Conservation (phyloP, 345 rosid species). For the Mallotus nudiflorus region DNA sequence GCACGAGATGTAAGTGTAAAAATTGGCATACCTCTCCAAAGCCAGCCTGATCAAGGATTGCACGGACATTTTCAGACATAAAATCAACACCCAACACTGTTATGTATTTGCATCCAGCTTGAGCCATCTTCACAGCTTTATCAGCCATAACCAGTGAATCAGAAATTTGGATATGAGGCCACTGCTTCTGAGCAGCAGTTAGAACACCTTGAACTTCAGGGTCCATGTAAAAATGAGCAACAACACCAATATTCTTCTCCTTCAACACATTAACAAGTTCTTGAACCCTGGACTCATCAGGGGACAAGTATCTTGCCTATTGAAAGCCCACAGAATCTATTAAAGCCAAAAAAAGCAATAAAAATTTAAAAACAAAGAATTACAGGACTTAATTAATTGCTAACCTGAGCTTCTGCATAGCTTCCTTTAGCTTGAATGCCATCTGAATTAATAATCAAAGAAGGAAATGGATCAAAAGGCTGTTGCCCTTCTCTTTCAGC, state of each 20-base stretch:
- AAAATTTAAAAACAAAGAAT: not conserved
- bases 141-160: constrained; percentile 99
- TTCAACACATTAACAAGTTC: constrained; percentile 69
- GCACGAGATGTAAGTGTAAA: not conserved
- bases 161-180: constrained; percentile 93
- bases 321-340: not conserved
- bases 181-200: constrained; percentile 84
- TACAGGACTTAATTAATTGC: not conserved
- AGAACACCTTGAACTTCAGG: constrained; percentile 98
- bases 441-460: constrained; percentile 55
- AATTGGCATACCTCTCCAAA: constrained; percentile 53
- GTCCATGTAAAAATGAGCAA: constrained; percentile 95
- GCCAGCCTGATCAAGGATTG: constrained; percentile 95
- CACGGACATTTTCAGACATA: constrained; percentile 97
- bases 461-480: constrained; percentile 76
- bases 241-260: constrained; percentile 90
- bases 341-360: not conserved
- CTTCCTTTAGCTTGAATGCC: constrained; percentile 79
- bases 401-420: constrained; percentile 91
- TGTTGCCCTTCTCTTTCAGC: constrained; percentile 61
- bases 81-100: constrained; percentile 96
- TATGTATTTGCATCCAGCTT: constrained; percentile 85
- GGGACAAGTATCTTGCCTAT: constrained; percentile 78
- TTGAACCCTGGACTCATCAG: constrained; percentile 60
- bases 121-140: constrained; percentile 87